phyloP scores from a whole-genome alignment of 257 asterid species.

The Thymus quinquecostatus region DNA sequence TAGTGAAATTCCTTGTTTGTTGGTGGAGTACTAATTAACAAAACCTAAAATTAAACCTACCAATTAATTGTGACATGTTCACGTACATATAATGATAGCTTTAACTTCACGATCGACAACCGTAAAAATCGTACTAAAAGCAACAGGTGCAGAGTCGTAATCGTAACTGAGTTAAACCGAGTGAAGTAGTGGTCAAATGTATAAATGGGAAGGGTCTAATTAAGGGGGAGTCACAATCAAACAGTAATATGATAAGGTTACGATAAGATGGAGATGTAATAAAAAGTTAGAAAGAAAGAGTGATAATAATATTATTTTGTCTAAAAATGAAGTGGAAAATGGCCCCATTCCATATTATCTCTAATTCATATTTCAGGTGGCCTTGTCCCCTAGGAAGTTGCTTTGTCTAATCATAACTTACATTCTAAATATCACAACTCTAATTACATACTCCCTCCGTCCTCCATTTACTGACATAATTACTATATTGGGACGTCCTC shows the following conservation, averaged over 20 bases:
- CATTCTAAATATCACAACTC: not conserved
- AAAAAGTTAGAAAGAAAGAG: slow-evolving; percentile 13
- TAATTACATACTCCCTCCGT: too few species aligned
- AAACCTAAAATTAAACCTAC: not conserved
- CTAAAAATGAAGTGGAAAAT: slow-evolving; percentile 25
- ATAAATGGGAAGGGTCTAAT: not conserved
- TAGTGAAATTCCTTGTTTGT: not conserved
- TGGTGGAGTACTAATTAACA: not conserved
- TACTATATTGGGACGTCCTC: too few species aligned
- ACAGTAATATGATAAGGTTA: slow-evolving; percentile 39
- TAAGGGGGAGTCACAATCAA: slow-evolving; percentile 33
- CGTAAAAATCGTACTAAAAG: too few species aligned
- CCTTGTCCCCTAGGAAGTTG: slow-evolving; percentile 39
- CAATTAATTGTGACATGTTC: not conserved
- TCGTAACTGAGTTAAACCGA: not conserved
- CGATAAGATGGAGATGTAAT: slow-evolving; percentile 35
- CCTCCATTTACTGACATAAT: too few species aligned
- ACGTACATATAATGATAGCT: not conserved
- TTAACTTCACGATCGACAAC: too few species aligned
- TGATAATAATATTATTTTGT: slow-evolving; percentile 16
- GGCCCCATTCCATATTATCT: slow-evolving; percentile 36
- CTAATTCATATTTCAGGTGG: slow-evolving; percentile 32
- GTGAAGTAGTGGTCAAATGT: not conserved
- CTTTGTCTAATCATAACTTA: slow-evolving; percentile 36
- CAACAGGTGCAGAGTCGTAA: not conserved